Evolutionary conservation across 2,329 filamentous ascomycete species (phyloP).

Genomic region (Fusarium nelsonii): DNA sequence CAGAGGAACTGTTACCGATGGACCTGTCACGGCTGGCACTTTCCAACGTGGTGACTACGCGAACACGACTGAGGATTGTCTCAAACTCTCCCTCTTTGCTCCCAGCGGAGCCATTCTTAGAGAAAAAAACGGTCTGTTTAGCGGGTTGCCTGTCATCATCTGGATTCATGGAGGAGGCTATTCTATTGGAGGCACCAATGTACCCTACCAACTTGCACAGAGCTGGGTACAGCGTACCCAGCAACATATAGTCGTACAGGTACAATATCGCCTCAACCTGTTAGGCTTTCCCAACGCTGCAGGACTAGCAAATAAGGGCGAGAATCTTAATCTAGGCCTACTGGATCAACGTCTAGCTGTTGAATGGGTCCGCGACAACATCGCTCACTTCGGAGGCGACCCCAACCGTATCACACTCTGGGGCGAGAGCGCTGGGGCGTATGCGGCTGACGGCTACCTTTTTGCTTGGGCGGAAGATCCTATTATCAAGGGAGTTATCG

Average conservation of each 20-base stretch:
- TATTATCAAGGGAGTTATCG: slow-evolving; percentile 35
- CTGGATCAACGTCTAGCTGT: slow-evolving; percentile 40
- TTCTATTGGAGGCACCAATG: slow-evolving; percentile 23
- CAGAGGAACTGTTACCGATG: slow-evolving; percentile 15
- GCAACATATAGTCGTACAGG: slow-evolving; percentile 35
- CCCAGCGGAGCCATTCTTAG: background rate
- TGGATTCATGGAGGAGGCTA: slow-evolving; percentile 34
- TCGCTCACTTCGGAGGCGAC: slow-evolving; percentile 36
- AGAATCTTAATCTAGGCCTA: slow-evolving; percentile 32
- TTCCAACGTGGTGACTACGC: slow-evolving; percentile 34
- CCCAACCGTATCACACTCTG: slow-evolving; percentile 36
- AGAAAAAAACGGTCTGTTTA: background rate
- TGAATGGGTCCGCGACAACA: slow-evolving; percentile 39
- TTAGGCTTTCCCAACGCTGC: slow-evolving; percentile 29
- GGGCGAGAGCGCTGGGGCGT: slow-evolving; percentile 38
- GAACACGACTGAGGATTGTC: slow-evolving; percentile 40
- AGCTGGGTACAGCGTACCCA: slow-evolving; percentile 38
- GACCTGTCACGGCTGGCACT: slow-evolving; percentile 9
- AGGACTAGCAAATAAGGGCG: background rate
- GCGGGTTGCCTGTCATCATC: slow-evolving; percentile 19
- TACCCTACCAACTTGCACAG: slow-evolving; percentile 29
- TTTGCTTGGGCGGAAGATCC: slow-evolving; percentile 34
- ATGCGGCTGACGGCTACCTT: slow-evolving; percentile 31
- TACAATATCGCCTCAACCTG: slow-evolving; percentile 37
- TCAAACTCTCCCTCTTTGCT: slow-evolving; percentile 31